Percentiles rank a stretch among this genome's conserved stretches.
Evolutionary conservation across 768 basidiomycete genomes (phyloP).

Genomic region (Flagelloscypha sp.): DNA sequence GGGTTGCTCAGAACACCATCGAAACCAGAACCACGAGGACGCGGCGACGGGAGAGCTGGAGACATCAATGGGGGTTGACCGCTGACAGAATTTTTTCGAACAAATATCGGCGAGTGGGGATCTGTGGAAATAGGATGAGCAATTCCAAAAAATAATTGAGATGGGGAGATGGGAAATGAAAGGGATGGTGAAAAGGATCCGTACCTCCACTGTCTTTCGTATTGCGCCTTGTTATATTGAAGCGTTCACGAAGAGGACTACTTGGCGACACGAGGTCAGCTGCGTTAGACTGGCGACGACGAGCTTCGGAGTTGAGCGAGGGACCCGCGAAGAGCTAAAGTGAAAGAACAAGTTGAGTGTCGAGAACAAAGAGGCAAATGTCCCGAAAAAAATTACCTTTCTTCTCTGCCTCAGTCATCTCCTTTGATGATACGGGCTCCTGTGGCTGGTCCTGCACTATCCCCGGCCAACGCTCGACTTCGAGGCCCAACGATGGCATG

Average conservation of each 20-base stretch:
- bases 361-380: slow-evolving; percentile 9
- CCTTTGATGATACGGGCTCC: slow-evolving; percentile 70
- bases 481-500: slow-evolving; percentile 65
- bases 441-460: slow-evolving; percentile 69
- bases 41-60: slow-evolving; percentile 57
- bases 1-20: slow-evolving; percentile 57
- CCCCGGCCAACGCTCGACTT: slow-evolving; percentile 86
- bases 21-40: slow-evolving; percentile 50
- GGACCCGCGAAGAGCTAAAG: slow-evolving; percentile 66
- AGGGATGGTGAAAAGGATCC: slow-evolving; percentile 8
- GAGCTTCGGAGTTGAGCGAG: slow-evolving; percentile 81
- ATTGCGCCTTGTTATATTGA: slow-evolving; percentile 47
- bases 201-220: slow-evolving; percentile 68
- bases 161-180: slow-evolving; percentile 5
- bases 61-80: slow-evolving; percentile 46
- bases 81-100: slow-evolving; percentile 69
- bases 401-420: slow-evolving; percentile 77
- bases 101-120: slow-evolving; percentile 42
- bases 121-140: slow-evolving; percentile 42
- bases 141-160: slow-evolving; percentile 14
- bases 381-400: slow-evolving; percentile 47
- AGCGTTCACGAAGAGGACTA: slow-evolving; percentile 61
- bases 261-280: slow-evolving; percentile 31
- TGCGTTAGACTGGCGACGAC: slow-evolving; percentile 74
- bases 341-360: slow-evolving; percentile 14